phyloP scores from a whole-genome alignment of 495 filamentous ascomycete genomes.

The Lasiosphaeriaceae sp. region DNA sequence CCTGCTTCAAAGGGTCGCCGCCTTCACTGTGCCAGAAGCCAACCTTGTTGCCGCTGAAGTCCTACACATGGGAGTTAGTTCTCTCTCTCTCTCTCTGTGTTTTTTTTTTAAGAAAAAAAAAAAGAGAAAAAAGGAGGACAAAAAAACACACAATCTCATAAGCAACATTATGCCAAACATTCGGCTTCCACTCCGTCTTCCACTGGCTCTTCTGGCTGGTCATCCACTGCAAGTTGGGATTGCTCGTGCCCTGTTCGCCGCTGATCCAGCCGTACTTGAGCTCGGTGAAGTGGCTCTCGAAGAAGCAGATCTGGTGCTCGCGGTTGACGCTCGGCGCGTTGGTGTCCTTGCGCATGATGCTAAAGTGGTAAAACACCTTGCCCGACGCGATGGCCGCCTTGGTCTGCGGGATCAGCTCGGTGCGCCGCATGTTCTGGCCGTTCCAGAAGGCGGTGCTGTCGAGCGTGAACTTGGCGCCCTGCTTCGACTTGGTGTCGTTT shows the following conservation, averaged over 20 bases:
- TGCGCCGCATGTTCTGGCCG: slow-evolving; percentile 50
- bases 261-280: slow-evolving; percentile 64
- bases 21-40: slow-evolving; percentile 67
- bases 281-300: slow-evolving; percentile 70
- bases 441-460: slow-evolving; percentile 57
- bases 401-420: slow-evolving; percentile 64
- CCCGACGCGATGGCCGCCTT: slow-evolving; percentile 58
- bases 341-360: slow-evolving; percentile 49
- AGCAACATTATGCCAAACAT: slow-evolving; percentile 71
- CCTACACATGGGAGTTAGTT: slow-evolving; percentile 18
- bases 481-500: slow-evolving; percentile 51
- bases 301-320: slow-evolving; percentile 72
- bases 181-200: slow-evolving; percentile 46
- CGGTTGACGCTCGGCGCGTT: slow-evolving; percentile 56
- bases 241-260: slow-evolving; percentile 51
- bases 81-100: neutral
- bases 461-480: slow-evolving; percentile 65
- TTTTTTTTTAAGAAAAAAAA: too few relatives aligned
- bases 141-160: slow-evolving; percentile 47
- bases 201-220: slow-evolving; percentile 37
- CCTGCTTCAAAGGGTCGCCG: slow-evolving; percentile 50
- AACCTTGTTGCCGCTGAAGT: slow-evolving; percentile 59
- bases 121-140: too few relatives aligned
- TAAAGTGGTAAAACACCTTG: slow-evolving; percentile 64
- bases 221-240: slow-evolving; percentile 48